Conservation (phyloP, 768 basidiomycete genomes). For the Neoboletus subvelutipes region DNA sequence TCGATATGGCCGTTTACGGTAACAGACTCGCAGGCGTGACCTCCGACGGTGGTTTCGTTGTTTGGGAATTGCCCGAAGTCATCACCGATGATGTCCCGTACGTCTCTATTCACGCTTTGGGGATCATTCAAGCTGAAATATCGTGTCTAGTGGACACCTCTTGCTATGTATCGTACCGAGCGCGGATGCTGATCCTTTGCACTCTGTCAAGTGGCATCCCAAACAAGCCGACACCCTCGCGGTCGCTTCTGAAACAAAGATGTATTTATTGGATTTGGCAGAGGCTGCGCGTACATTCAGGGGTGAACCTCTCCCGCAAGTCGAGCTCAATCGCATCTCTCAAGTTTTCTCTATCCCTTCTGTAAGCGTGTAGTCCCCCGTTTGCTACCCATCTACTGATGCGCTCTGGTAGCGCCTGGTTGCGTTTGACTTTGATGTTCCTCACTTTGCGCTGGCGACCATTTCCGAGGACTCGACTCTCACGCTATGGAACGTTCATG, state of each 20-base stretch:
- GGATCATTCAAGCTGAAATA: constrained; percentile 1
- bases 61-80: constrained; percentile 81
- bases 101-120: constrained; percentile 31
- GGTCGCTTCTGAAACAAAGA: constrained; percentile 74
- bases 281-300: constrained; percentile 59
- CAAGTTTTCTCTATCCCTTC: constrained; percentile 69
- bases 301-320: constrained; percentile 65
- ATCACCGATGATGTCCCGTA: constrained; percentile 88
- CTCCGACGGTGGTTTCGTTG: constrained; percentile 84
- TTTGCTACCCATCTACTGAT: neutral
- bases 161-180: constrained; percentile 69
- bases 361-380: constrained; percentile 41
- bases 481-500: constrained; percentile 79
- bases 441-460: constrained; percentile 74
- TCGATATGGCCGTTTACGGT: constrained; percentile 83
- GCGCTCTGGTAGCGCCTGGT: constrained; percentile 60
- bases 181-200: constrained; percentile 57
- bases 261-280: constrained; percentile 74
- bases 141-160: constrained; percentile 53
- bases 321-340: constrained; percentile 66
- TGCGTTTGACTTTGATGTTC: constrained; percentile 82
- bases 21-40: constrained; percentile 85
- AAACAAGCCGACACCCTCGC: constrained; percentile 78
- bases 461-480: constrained; percentile 82
- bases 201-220: constrained; percentile 87